phyloP scores from a whole-genome alignment of 768 basidiomycete species.

The Leccinellum rugosiceps region DNA sequence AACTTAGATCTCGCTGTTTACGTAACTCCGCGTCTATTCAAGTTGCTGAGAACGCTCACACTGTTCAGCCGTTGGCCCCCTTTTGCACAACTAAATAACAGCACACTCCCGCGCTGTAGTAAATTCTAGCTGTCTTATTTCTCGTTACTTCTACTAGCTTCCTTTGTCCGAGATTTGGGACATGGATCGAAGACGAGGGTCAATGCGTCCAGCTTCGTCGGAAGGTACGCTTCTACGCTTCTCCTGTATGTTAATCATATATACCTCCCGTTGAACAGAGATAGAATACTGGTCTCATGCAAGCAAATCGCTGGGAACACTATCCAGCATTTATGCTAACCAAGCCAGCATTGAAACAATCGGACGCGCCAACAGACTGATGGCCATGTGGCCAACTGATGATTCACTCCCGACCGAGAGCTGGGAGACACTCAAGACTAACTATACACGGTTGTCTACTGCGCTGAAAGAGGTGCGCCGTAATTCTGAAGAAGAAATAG shows the following conservation, averaged over 20 bases:
- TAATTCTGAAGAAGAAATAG: slow-evolving; percentile 58
- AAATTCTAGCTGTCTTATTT: slow-evolving; percentile 1
- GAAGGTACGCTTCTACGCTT: slow-evolving; percentile 57
- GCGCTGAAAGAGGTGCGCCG: slow-evolving; percentile 62
- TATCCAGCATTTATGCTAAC: slow-evolving; percentile 54
- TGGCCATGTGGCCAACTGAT: slow-evolving; percentile 69
- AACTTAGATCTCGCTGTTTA: not conserved
- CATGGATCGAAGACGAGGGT: slow-evolving; percentile 69
- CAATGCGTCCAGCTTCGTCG: slow-evolving; percentile 63
- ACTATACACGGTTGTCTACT: slow-evolving; percentile 57
- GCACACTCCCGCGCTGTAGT: not conserved
- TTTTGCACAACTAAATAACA: not conserved
- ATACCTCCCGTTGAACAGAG: slow-evolving; percentile 42
- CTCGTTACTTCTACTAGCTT: not conserved
- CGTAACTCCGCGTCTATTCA: not conserved
- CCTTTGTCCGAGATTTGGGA: not conserved
- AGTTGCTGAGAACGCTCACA: not conserved
- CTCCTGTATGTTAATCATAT: slow-evolving; percentile 8
- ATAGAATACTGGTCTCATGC: slow-evolving; percentile 75
- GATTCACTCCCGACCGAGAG: slow-evolving; percentile 68
- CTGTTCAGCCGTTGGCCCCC: not conserved
- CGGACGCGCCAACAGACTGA: slow-evolving; percentile 68
- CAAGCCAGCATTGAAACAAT: slow-evolving; percentile 54
- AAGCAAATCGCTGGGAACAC: slow-evolving; percentile 50
- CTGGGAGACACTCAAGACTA: slow-evolving; percentile 57